These are phyloP conservation scores for Lachnellula occidentalis DNA, from an alignment of 2,329 filamentous ascomycete species.

Conservation along the genomic window DNA sequence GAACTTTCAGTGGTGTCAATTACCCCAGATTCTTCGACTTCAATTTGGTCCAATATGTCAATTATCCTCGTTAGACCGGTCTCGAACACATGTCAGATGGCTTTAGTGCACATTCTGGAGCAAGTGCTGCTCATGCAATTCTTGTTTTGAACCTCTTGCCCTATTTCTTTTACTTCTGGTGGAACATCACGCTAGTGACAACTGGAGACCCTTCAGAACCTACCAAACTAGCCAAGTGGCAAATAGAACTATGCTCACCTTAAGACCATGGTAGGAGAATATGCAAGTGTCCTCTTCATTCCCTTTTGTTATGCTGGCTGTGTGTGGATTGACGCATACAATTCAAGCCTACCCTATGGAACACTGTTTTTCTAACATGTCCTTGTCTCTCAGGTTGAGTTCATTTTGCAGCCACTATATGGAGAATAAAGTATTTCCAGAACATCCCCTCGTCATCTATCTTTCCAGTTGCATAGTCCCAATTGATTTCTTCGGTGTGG, in stretches of 20 bases:
- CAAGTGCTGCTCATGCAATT: neutral
- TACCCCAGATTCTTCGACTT: neutral
- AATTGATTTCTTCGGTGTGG: no score
- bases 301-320: neutral
- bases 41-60: neutral
- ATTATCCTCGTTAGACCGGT: neutral
- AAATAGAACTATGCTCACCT: neutral
- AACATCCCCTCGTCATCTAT: no score
- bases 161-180: neutral
- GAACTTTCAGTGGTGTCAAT: neutral
- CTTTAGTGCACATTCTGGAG: neutral
- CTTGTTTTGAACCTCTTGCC: neutral
- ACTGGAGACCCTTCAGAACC: neutral
- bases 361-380: no score
- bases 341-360: no score
- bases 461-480: no score
- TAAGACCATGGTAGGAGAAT: neutral
- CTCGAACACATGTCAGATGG: neutral
- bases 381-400: no score
- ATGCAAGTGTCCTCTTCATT: neutral
- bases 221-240: neutral
- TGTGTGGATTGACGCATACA: neutral
- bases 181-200: neutral
- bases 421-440: no score
- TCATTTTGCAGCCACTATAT: no score